Evolutionary conservation across 2,329 filamentous ascomycete genomes (phyloP).

Genomic region (Fonsecaea erecta): DNA sequence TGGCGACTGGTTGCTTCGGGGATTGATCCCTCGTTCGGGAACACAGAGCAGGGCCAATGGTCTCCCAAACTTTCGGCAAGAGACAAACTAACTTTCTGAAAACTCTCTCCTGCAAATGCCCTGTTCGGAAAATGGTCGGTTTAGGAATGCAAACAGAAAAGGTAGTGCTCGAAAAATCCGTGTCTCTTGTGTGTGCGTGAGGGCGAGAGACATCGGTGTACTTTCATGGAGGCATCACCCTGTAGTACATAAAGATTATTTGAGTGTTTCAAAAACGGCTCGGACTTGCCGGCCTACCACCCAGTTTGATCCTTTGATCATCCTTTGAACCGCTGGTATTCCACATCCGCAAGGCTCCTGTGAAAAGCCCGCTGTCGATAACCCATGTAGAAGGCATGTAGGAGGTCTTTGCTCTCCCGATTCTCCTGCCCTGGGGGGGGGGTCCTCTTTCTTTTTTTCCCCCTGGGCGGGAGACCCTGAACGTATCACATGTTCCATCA

Average conservation of each 20-base stretch:
- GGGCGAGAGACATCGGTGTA: conserved; percentile 2
- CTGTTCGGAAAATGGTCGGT: neutral
- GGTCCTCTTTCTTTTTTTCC: conserved; percentile 21
- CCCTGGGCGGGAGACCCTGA: conserved; percentile 7
- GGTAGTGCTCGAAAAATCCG: neutral
- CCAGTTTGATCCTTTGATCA: conserved; percentile 11
- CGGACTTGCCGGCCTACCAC: conserved; percentile 10
- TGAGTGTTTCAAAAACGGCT: conserved; percentile 9
- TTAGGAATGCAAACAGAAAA: neutral
- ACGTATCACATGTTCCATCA: conserved; percentile 15
- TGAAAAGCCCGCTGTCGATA: neutral
- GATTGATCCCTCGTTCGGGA: neutral
- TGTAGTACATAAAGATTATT: conserved; percentile 17
- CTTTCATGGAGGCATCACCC: conserved; percentile 7
- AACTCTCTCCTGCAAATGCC: neutral
- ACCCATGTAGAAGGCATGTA: conserved; percentile 5
- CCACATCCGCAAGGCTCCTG: conserved; percentile 8
- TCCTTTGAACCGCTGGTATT: conserved; percentile 5
- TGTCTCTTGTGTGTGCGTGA: conserved; percentile 5
- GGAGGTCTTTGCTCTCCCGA: conserved; percentile 10
- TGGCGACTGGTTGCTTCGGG: neutral
- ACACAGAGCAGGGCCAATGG: neutral
- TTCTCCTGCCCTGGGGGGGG: conserved; percentile 4
- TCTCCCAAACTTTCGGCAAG: neutral
- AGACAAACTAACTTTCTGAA: neutral